Evolutionary conservation across 352 stramenopile species (phyloP).

Genomic region (Plasmopara viticola): DNA sequence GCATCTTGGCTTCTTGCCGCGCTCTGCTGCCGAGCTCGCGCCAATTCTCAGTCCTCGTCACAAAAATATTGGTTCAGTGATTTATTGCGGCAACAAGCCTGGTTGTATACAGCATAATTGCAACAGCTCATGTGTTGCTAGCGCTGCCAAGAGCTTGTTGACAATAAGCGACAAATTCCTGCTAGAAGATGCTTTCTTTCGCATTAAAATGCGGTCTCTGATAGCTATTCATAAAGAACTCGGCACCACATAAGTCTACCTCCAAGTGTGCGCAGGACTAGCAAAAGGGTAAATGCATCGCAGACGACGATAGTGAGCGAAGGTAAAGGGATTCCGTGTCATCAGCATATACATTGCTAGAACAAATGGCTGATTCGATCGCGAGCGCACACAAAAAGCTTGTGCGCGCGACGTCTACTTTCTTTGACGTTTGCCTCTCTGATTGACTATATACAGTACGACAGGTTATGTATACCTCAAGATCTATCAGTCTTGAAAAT

Average conservation of each 20-base stretch:
- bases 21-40: conserved; percentile 55
- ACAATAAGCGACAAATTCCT: conserved; percentile 66
- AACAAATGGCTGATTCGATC: conserved; percentile 24
- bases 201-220: conserved; percentile 71
- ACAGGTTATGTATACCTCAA: conserved; percentile 3
- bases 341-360: conserved; percentile 28
- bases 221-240: conserved; percentile 80
- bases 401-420: conserved; percentile 41
- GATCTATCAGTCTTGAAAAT: neutral
- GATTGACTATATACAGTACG: neutral
- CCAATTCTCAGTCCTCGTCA: conserved; percentile 60
- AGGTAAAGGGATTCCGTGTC: conserved; percentile 33
- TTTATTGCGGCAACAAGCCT: too few species aligned
- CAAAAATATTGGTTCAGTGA: conserved; percentile 37
- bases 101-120: too few species aligned
- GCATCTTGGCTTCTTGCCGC: conserved; percentile 71
- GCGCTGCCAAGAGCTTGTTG: conserved; percentile 48
- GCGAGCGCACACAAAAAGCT: conserved; percentile 34
- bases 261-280: conserved; percentile 55
- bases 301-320: conserved; percentile 30
- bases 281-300: conserved; percentile 20
- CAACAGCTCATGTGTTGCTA: conserved; percentile 38
- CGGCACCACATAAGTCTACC: conserved; percentile 60
- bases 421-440: conserved; percentile 11
- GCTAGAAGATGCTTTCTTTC: conserved; percentile 58